Evolutionary conservation across 805 yeast genomes (phyloP), one percentile per base, ranked within the genome.

Genomic region (Lachancea nothofagi): DNA sequence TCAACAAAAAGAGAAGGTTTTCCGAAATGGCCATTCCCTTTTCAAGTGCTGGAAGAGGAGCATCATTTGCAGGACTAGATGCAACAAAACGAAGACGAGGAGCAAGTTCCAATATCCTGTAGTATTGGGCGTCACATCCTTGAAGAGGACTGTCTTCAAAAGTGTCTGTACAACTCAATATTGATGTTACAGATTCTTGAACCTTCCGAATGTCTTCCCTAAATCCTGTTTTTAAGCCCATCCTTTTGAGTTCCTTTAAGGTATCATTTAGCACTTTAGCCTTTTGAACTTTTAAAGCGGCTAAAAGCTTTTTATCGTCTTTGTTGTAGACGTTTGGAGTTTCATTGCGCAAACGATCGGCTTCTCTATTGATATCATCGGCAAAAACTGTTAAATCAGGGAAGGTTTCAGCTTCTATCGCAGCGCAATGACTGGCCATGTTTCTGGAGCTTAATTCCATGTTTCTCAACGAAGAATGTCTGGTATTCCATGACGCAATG

Each of bases 221-320:
- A 25, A 80, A 69, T 19, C 74, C 74, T 3, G 79, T 66, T 49
- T 77, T 82, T 48, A 93, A 61, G 1, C 99, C 99, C 55, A 85
- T 76, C 42, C 78, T 66, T 55, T 78, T 75, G 39, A 90, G 64
- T 48, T 85, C 93, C 46, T 78, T 78, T 44, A 93, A 62, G 0
- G 88, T 74, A 42, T 80, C 86, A 62, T 93, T 83, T 39, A 94
- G 65, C 5, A 88, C 61, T 48, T 81, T 83, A 44, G 80, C 70
- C 62, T 93, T 93, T 53, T 86, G 90, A n/a, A 80, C 72, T 53
- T 82, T 84, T 61, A 93, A 67, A 5, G 86, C 71, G 2, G 88
- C 80, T 27, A 82, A 61, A 1, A 67, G 54, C 56, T 83, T 83
- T 63, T 88, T 87, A 47, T 77, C 79, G 27, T 83, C 94, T 39